Conservation (phyloP, 306 rosid species). For the Oxytropis ochrocephala region DNA sequence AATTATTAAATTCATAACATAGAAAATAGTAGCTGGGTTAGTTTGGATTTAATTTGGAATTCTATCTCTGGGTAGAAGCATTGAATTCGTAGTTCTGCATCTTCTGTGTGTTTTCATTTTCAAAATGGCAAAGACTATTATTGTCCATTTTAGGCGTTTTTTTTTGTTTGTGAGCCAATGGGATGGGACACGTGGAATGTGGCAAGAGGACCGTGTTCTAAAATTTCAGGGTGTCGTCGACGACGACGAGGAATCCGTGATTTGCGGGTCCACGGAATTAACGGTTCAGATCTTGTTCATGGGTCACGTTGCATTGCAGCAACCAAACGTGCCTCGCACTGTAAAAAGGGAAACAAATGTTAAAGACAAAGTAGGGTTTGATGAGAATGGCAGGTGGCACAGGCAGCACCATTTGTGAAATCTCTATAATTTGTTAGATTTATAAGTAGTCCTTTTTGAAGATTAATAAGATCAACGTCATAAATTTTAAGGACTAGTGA, state of each 20-base stretch:
- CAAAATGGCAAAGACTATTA: background rate
- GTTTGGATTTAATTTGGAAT: background rate
- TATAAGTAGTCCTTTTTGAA: too few relatives aligned
- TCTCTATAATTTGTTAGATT: too few relatives aligned
- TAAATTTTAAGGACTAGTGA: too few relatives aligned
- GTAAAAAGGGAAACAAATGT: background rate
- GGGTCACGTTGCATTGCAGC: background rate
- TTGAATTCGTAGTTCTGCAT: background rate
- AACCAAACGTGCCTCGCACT: background rate
- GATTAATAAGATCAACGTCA: too few relatives aligned
- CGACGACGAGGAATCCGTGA: slow-evolving; percentile 29
- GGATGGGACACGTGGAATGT: slow-evolving; percentile 15
- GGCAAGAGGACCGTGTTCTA: slow-evolving; percentile 20
- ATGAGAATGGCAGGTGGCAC: background rate
- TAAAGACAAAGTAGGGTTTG: background rate
- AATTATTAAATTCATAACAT: background rate
- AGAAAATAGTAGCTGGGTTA: background rate
- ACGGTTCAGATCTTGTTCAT: slow-evolving; percentile 17
- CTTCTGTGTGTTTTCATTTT: background rate
- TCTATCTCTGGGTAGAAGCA: background rate
- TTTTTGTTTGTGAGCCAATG: background rate
- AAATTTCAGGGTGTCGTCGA: slow-evolving; percentile 10
- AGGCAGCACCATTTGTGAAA: background rate
- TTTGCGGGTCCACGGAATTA: slow-evolving; percentile 29
- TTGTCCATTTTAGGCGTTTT: background rate